A percentile compares a stretch with the other conserved stretches of the same genome.
Evolutionary conservation across 2,329 filamentous ascomycete genomes (phyloP).

Genomic region (Fusarium sp.): DNA sequence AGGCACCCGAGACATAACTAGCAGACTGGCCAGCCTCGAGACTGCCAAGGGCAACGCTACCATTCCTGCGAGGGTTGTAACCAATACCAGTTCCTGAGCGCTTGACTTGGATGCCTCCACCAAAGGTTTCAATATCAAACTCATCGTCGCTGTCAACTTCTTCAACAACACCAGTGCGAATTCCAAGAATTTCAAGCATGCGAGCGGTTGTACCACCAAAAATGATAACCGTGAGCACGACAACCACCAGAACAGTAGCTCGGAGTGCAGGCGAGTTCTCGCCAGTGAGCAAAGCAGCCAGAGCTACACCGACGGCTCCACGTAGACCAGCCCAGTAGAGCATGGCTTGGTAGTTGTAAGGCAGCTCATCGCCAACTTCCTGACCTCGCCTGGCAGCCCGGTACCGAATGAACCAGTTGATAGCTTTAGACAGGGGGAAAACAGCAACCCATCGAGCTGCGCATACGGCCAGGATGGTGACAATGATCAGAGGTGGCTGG

Average conservation of each 20-base stretch:
- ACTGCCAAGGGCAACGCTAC: conserved; percentile 69
- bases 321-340: conserved; percentile 98
- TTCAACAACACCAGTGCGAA: conserved; percentile 94
- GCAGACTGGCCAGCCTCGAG: conserved; percentile 58
- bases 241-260: conserved; percentile 96
- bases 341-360: conserved; percentile 98
- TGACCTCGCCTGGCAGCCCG: conserved; percentile 79
- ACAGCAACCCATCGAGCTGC: conserved; percentile 93
- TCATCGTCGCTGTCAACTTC: conserved; percentile 98
- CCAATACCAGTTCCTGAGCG: conserved; percentile 82
- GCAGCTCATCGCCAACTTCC: conserved; percentile 87
- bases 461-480: conserved; percentile 92
- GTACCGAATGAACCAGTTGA: conserved; percentile 94
- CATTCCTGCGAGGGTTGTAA: conserved; percentile 76
- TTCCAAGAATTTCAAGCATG: conserved; percentile 98
- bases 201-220: conserved; percentile 97
- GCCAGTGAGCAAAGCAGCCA: conserved; percentile 88
- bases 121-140: conserved; percentile 90
- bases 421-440: conserved; percentile 88
- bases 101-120: conserved; percentile 81
- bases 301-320: conserved; percentile 93
- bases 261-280: conserved; percentile 85
- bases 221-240: conserved; percentile 97
- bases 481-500: conserved; percentile 94
- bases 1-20: conserved; percentile 67